Base-by-base conservation (phyloP, 805 yeast genomes). In the Ogataea ganodermae region DNA sequence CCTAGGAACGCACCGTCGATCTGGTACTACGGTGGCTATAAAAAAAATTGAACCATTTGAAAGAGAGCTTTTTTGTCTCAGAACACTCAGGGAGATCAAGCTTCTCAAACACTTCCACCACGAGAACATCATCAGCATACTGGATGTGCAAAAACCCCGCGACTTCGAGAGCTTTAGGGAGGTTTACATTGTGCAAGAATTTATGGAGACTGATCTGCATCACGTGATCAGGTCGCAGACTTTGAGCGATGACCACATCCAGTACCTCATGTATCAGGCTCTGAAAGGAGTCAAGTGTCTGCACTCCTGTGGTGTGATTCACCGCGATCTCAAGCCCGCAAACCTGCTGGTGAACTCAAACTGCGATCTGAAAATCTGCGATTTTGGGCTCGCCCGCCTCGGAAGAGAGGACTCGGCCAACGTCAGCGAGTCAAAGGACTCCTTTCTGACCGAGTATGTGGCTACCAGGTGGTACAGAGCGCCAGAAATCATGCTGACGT, bases 401-500 rank as follows among this genome's bases (percentile, higher is more conserved):
- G 74, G 81, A 31, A 62, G 72, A 45, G 78, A 75, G 52, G 71
- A 73, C 37, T 61, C 73, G 49, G 71, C 76, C 30, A 78, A 53
- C 5, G 44, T 53, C 5, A 51, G 49, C 2, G 57, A 51, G 23
- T 59, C 61, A 37, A 60, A 60, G 31, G 62, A 59, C 40, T 45
- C 61, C 1, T 76, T 77, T 53, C 71, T 86, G 70, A 86, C 92
- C 0, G 92, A 86, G 61, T 86, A 86, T 55, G 94, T 86, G 3
- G 92, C 92, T 2, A 86, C 94, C 7, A 71, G 94, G 57, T 86
- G 92, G 92, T 86, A 86, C 62, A 69, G 94, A 44, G 92, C 92
- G 0, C 92, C 92, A 0, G 94, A 86, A 63, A 84, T 86, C 48
- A 86, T 86, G 92, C 67, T 86, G 22, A 80, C 88, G 1, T 75